Percentiles rank a stretch among this genome's conserved stretches.
Conservation (phyloP, 192 early-diverging fungal genomes). For the Kickxella alabastrina region DNA sequence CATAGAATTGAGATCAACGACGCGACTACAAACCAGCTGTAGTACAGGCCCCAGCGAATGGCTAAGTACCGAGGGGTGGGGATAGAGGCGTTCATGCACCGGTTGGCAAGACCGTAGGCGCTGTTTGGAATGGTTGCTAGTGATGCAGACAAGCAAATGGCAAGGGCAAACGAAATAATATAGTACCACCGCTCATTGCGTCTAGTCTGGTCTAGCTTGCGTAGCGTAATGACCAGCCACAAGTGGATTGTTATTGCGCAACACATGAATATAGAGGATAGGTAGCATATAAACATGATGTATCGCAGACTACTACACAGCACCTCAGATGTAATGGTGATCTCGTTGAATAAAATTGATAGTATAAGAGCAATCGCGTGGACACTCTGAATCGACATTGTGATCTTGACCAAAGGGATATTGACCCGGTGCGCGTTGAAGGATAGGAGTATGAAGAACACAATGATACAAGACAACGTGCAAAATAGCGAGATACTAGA, state of each 20-base stretch:
- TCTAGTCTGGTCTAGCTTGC: slow-evolving; percentile 28
- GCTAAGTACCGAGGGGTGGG: slow-evolving; percentile 20
- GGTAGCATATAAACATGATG: slow-evolving; percentile 41
- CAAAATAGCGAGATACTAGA: slow-evolving; percentile 26
- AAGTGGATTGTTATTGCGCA: slow-evolving; percentile 40
- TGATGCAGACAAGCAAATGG: slow-evolving; percentile 19
- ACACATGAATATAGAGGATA: slow-evolving; percentile 48
- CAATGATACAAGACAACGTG: slow-evolving; percentile 20
- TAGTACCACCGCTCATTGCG: slow-evolving; percentile 51
- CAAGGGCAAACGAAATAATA: slow-evolving; percentile 32
- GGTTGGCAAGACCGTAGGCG: slow-evolving; percentile 20
- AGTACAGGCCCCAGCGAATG: slow-evolving; percentile 46
- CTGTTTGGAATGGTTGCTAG: slow-evolving; percentile 35
- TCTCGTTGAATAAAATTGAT: slow-evolving; percentile 22
- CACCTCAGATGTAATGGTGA: slow-evolving; percentile 12
- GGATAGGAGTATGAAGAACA: slow-evolving; percentile 32
- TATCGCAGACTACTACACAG: slow-evolving; percentile 43
- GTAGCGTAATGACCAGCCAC: slow-evolving; percentile 47
- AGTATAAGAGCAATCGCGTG: slow-evolving; percentile 35
- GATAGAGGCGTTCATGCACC: slow-evolving; percentile 17
- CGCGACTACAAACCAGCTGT: slow-evolving; percentile 46
- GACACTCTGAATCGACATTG: slow-evolving; percentile 39
- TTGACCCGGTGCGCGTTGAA: slow-evolving; percentile 33
- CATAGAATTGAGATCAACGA: slow-evolving; percentile 36
- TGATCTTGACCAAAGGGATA: slow-evolving; percentile 46